phyloP scores from a whole-genome alignment of 2,329 filamentous ascomycete species.

The Arachnomyces sp. region DNA sequence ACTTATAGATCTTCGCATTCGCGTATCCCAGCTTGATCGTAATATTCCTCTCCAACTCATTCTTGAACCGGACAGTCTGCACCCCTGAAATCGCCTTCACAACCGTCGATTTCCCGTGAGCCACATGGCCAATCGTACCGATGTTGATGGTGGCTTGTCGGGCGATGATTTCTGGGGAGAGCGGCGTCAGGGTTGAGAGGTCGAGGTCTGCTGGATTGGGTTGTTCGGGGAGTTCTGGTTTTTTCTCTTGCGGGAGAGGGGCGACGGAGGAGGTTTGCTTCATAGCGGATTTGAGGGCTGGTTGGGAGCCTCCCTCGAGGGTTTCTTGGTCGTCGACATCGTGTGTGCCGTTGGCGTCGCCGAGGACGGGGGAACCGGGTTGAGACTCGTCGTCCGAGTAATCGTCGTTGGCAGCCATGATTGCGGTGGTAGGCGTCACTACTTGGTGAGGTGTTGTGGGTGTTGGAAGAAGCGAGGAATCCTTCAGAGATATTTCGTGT shows the following conservation, averaged over 20 bases:
- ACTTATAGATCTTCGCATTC: slow-evolving; percentile 99
- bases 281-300: slow-evolving; percentile 72
- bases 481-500: background rate
- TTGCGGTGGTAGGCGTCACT: slow-evolving; percentile 24
- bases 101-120: slow-evolving; percentile 96
- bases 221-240: slow-evolving; percentile 71
- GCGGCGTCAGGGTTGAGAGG: slow-evolving; percentile 66
- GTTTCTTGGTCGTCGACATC: slow-evolving; percentile 69
- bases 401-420: slow-evolving; percentile 49
- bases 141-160: slow-evolving; percentile 99
- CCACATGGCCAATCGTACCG: slow-evolving; percentile 95
- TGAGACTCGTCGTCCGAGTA: slow-evolving; percentile 48
- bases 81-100: slow-evolving; percentile 99
- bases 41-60: slow-evolving; percentile 97
- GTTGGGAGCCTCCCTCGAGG: slow-evolving; percentile 50
- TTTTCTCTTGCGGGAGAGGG: slow-evolving; percentile 50
- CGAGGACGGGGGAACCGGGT: slow-evolving; percentile 45
- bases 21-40: slow-evolving; percentile 99
- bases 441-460: background rate
- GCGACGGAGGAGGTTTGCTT: slow-evolving; percentile 56
- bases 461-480: background rate
- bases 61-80: slow-evolving; percentile 99
- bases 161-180: slow-evolving; percentile 94
- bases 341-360: slow-evolving; percentile 42
- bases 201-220: slow-evolving; percentile 87